Evolutionary conservation across 1,139 yeast genomes (phyloP).

Genomic region (Candida pseudocylindracea): DNA sequence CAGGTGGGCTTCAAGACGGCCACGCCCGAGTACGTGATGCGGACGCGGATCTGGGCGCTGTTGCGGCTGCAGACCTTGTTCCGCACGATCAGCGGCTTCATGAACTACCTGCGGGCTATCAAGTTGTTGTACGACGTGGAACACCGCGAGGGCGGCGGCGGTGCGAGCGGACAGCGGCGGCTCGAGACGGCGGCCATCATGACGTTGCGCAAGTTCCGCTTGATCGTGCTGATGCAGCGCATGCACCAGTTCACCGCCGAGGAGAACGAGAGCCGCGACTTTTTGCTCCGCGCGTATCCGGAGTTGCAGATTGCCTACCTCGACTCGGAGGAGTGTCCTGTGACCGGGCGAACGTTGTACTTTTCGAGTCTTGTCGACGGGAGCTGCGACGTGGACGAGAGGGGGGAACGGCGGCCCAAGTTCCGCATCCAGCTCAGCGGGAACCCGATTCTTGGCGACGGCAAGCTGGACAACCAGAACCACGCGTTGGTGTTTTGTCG

Average conservation of each 20-base stretch:
- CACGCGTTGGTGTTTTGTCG: conserved; percentile 24
- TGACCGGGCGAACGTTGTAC: conserved; percentile 8
- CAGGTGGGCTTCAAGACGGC: conserved; percentile 31
- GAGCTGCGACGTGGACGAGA: conserved; percentile 14
- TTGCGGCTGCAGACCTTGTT: conserved; percentile 30
- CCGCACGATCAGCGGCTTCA: conserved; percentile 31
- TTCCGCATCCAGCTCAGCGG: conserved; percentile 26
- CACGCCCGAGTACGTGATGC: conserved; percentile 25
- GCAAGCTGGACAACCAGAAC: conserved; percentile 33
- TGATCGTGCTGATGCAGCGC: conserved; percentile 21
- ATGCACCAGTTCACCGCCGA: conserved; percentile 12
- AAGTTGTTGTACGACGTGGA: conserved; percentile 25
- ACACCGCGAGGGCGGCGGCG: conserved; percentile 3
- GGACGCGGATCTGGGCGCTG: conserved; percentile 38
- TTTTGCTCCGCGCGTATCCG: conserved; percentile 17
- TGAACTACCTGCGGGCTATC: conserved; percentile 31
- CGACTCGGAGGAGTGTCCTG: conserved; percentile 12
- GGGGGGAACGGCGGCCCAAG: conserved; percentile 16
- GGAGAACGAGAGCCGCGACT: conserved; percentile 16
- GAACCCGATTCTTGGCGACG: conserved; percentile 32
- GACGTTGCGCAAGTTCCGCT: conserved; percentile 24
- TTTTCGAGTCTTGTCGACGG: conserved; percentile 21
- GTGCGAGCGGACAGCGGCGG: conserved; percentile 5
- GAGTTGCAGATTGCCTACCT: conserved; percentile 21
- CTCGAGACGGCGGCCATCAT: conserved; percentile 7